Percentiles rank a stretch among this genome's conserved stretches.
Evolutionary conservation across 2,329 filamentous ascomycete species (phyloP).

Genomic region (Exophiala sideris): DNA sequence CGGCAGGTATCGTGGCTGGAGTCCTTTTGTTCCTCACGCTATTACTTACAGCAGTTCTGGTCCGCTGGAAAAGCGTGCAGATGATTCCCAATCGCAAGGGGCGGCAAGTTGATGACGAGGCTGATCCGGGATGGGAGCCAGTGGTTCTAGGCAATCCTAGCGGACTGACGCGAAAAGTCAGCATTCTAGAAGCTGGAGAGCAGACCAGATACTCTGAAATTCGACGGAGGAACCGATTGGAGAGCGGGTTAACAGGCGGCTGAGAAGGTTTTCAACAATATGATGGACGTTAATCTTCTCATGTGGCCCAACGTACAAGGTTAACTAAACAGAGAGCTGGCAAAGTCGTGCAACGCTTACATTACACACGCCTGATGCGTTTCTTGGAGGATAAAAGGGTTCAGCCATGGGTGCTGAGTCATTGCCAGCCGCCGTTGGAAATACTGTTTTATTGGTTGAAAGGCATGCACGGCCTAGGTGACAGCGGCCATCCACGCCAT

Average conservation of each 20-base stretch:
- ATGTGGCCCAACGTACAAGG: not conserved
- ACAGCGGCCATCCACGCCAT: too few relatives aligned
- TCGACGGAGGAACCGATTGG: constrained; percentile 55
- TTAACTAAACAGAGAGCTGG: not conserved
- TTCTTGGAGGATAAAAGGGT: too few relatives aligned
- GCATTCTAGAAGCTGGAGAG: constrained; percentile 65
- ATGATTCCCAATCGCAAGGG: constrained; percentile 56
- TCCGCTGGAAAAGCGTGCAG: constrained; percentile 63
- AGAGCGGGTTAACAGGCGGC: constrained; percentile 5
- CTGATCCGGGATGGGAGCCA: constrained; percentile 54
- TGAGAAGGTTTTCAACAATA: not conserved
- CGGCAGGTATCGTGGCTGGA: constrained; percentile 65
- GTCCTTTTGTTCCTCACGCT: constrained; percentile 64
- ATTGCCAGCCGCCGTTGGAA: too few relatives aligned
- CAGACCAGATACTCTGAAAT: constrained; percentile 73
- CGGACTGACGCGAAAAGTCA: constrained; percentile 66
- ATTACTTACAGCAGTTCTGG: constrained; percentile 59
- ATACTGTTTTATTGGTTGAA: too few relatives aligned
- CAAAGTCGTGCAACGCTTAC: too few relatives aligned
- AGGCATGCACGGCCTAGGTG: too few relatives aligned
- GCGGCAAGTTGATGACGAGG: not conserved
- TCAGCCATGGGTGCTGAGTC: too few relatives aligned
- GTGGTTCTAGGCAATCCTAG: constrained; percentile 69
- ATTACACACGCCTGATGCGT: too few relatives aligned
- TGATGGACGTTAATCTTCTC: not conserved